Conservation (phyloP, 768 basidiomycete genomes). For the Rhizopogon vesiculosus region DNA sequence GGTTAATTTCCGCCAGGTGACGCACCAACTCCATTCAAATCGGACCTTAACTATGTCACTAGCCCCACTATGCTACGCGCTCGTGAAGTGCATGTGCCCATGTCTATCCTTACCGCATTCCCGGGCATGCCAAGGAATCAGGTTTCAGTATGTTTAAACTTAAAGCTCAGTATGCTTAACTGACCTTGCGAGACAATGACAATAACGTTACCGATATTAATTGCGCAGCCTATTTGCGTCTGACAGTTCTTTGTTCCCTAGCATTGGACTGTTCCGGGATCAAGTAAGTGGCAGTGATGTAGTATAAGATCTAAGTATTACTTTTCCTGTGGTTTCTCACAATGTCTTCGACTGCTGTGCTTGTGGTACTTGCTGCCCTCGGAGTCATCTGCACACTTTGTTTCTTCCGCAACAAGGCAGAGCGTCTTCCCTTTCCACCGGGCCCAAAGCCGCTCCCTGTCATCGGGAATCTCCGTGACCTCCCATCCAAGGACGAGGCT, state of each 20-base stretch:
- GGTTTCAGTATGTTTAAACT: no score
- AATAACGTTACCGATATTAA: background rate
- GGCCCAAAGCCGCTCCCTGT: conserved; percentile 51
- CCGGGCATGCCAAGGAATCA: background rate
- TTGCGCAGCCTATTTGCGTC: background rate
- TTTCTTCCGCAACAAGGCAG: conserved; percentile 8
- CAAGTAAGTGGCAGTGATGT: background rate
- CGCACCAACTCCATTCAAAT: no score
- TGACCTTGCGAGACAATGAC: background rate
- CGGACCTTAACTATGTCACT: no score
- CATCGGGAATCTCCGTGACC: conserved; percentile 48
- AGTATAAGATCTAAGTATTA: background rate
- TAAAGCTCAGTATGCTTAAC: no score
- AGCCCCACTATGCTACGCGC: background rate
- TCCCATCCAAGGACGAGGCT: conserved; percentile 35
- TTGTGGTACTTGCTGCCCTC: conserved; percentile 16
- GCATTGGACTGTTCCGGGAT: background rate
- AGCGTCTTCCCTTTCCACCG: conserved; percentile 40
- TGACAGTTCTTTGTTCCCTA: background rate
- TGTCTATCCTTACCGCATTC: background rate
- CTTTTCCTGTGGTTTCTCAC: background rate
- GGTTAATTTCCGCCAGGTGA: no score
- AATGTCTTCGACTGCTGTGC: conserved; percentile 12
- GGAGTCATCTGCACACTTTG: conserved; percentile 16
- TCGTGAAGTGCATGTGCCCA: background rate